A percentile compares a stretch with the other conserved stretches of the same genome.
phyloP scores from a whole-genome alignment of 164 flowering plant species.

The Umbilicus rupestris region DNA sequence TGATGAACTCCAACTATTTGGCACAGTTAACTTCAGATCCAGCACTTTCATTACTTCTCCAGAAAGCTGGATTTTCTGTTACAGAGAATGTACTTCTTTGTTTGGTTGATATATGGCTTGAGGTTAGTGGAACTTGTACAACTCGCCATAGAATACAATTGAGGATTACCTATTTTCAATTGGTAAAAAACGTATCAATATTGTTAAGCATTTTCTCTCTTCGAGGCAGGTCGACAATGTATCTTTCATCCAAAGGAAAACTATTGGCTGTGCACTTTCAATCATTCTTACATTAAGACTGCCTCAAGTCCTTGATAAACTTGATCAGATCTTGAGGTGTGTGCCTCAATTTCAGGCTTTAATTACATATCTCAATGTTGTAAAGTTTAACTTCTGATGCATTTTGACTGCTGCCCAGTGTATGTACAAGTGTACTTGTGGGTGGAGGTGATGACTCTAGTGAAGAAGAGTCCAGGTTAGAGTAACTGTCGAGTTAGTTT shows the following conservation, averaged over 20 bases:
- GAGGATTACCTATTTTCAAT: background rate
- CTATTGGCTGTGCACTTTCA: slow-evolving; percentile 74
- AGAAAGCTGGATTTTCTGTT: slow-evolving; percentile 47
- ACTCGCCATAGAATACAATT: background rate
- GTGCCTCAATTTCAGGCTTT: background rate
- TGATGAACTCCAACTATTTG: slow-evolving; percentile 71
- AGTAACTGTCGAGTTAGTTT: background rate
- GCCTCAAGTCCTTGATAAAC: slow-evolving; percentile 86
- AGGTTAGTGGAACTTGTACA: slow-evolving; percentile 40
- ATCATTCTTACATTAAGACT: slow-evolving; percentile 65
- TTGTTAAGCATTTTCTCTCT: background rate
- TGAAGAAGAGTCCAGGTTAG: slow-evolving; percentile 83
- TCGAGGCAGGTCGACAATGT: slow-evolving; percentile 60
- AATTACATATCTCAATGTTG: background rate
- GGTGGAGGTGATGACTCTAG: slow-evolving; percentile 48
- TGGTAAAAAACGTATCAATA: background rate
- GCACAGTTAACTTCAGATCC: slow-evolving; percentile 75
- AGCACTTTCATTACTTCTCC: slow-evolving; percentile 48
- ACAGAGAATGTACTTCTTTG: slow-evolving; percentile 77
- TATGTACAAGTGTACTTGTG: slow-evolving; percentile 76
- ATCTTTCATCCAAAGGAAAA: slow-evolving; percentile 56
- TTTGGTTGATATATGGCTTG: slow-evolving; percentile 87
- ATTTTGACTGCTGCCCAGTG: slow-evolving; percentile 31
- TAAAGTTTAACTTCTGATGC: slow-evolving; percentile 1
- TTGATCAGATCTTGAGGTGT: slow-evolving; percentile 88